These are phyloP conservation scores for Cladosporium colombiae DNA, from an alignment of 2,329 filamentous ascomycete genomes.

Conservation along the genomic window DNA sequence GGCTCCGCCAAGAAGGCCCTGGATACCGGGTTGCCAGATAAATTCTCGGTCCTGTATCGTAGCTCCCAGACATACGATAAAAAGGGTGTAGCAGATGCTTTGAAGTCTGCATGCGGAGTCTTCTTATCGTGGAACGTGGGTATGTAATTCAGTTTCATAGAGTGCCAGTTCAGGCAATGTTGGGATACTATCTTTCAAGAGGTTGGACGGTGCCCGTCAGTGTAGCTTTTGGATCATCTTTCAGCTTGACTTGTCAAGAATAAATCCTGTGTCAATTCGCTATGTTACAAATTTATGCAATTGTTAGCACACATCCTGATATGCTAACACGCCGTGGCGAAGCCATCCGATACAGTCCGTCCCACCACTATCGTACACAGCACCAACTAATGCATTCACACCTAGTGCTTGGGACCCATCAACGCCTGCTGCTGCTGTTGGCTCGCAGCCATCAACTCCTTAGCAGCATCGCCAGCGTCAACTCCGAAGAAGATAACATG, in stretches of 20 bases:
- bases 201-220: neutral
- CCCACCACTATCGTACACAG: neutral
- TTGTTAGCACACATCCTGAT: neutral
- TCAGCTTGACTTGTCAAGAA: neutral
- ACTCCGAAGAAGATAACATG: conserved; percentile 57
- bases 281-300: neutral
- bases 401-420: neutral
- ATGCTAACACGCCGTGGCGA: neutral
- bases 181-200: neutral
- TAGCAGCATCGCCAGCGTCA: conserved; percentile 10
- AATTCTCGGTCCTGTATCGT: too few species aligned
- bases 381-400: too few species aligned
- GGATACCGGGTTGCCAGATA: too few species aligned
- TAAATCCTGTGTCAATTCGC: neutral
- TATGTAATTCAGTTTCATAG: neutral
- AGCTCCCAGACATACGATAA: too few species aligned
- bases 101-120: too few species aligned
- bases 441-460: conserved; percentile 12
- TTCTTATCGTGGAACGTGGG: neutral
- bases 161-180: neutral
- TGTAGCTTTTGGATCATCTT: neutral
- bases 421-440: neutral
- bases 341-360: neutral
- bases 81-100: too few species aligned
- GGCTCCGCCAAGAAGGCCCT: too few species aligned